Conservation (phyloP, 257 asterid species). For the Fraxinus americana region DNA sequence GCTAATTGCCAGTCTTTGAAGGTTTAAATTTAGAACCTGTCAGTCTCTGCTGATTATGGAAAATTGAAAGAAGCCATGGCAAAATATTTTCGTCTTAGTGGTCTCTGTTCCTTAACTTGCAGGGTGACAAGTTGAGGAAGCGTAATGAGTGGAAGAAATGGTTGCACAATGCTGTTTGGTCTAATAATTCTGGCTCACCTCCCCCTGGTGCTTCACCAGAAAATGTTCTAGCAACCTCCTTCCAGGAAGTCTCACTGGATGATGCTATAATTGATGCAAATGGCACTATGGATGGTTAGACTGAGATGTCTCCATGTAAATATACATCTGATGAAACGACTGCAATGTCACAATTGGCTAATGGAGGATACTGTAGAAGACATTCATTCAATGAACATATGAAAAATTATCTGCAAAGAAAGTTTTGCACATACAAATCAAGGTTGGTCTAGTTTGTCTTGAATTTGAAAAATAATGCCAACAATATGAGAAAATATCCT, state of each 20-base stretch:
- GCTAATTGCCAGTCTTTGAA: neutral
- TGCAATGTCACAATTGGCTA: constrained; percentile 30
- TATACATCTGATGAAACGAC: constrained; percentile 26
- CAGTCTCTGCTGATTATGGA: neutral
- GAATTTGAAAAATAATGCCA: constrained; percentile 3
- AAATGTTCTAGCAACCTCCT: constrained; percentile 39
- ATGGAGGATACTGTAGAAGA: constrained; percentile 40
- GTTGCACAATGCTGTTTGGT: constrained; percentile 33
- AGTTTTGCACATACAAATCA: constrained; percentile 30
- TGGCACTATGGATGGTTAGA: constrained; percentile 34
- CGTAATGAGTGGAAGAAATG: constrained; percentile 70
- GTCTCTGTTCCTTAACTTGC: constrained; percentile 7
- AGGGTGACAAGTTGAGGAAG: constrained; percentile 76
- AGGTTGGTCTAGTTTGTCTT: constrained; percentile 30
- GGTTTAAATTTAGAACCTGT: neutral
- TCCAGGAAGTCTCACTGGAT: constrained; percentile 41
- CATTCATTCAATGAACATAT: constrained; percentile 27
- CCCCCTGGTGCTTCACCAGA: constrained; percentile 37
- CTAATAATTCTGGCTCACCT: constrained; percentile 36
- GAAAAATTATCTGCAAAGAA: constrained; percentile 13
- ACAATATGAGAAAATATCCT: neutral
- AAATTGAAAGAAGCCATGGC: constrained; percentile 4
- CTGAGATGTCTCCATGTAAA: constrained; percentile 20
- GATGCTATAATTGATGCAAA: constrained; percentile 27
- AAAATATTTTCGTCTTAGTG: neutral